Evolutionary conservation across 495 filamentous ascomycete species (phyloP).

Genomic region (Aspergillus sclerotioniger): DNA sequence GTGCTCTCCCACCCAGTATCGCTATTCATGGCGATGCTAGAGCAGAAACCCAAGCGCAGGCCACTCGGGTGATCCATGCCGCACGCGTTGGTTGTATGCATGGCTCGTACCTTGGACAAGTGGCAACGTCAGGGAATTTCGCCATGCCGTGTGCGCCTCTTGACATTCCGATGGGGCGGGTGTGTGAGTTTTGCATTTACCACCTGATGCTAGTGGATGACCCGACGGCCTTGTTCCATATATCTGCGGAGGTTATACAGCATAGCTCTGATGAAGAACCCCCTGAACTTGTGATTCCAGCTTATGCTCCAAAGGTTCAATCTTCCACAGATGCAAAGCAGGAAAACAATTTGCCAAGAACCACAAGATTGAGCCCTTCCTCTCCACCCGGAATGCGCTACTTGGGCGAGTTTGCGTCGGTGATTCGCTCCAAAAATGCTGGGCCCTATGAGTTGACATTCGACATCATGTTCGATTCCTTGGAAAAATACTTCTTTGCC

Average conservation of each 20-base stretch:
- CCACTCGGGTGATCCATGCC: too few species aligned
- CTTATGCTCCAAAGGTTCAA: too few species aligned
- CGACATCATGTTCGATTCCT: constrained; percentile 46
- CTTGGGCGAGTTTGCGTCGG: constrained; percentile 34
- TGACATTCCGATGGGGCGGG: constrained; percentile 37
- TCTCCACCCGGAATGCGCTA: constrained; percentile 12
- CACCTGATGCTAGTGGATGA: constrained; percentile 34
- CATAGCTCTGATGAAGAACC: too few species aligned
- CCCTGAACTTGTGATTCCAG: too few species aligned
- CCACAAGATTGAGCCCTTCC: constrained; percentile 26
- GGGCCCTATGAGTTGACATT: constrained; percentile 52
- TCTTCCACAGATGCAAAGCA: too few species aligned
- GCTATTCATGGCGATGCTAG: too few species aligned
- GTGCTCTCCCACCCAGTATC: too few species aligned
- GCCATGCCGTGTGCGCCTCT: constrained; percentile 35
- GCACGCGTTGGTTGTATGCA: constrained; percentile 40
- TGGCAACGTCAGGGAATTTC: constrained; percentile 47
- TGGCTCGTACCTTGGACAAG: constrained; percentile 42
- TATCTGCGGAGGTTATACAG: too few species aligned
- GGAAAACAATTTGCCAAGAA: neutral
- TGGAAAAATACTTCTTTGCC: constrained; percentile 1
- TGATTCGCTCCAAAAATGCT: constrained; percentile 50
- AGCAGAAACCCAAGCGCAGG: too few species aligned
- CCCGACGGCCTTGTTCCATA: too few species aligned
- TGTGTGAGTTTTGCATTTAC: constrained; percentile 45